Base-by-base conservation (phyloP, 2,329 filamentous ascomycete species). In the Chaetomiaceae sp. region DNA sequence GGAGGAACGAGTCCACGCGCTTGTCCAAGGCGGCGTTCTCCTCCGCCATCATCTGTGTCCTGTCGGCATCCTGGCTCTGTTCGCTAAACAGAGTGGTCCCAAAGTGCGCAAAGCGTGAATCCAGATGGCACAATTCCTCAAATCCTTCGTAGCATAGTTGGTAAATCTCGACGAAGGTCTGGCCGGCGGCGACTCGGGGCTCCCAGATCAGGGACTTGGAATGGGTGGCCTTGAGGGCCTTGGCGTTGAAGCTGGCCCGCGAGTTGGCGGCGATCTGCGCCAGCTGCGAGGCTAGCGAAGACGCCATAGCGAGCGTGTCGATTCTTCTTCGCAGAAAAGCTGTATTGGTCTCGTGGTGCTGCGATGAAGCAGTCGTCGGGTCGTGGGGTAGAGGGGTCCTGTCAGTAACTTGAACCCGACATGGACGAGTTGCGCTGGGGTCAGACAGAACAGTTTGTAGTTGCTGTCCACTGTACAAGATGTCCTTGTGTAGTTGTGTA, bases 201-300 rank as follows among this genome's bases (percentile, higher is more conserved):
- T 95, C 90, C 71, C 95, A 98, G 49, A 99, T 87, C 51, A 99
- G 72, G 43, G 93, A 98, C 67, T 96, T 91, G 55, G 88, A 88
- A 69, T 98, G 93, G 53, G 88, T 82, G 51, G 86, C 81, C 68
- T 89, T 91, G 70, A 96, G 89, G 60, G 90, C 88, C 69, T 94
- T 95, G 58, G 95, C 77, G 64, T 97, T 88, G 60, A 97, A 79
- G 57, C 91, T 85, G 63, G 90, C 84, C 58, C 90, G 95, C 59
- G 88, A 95, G 62, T 86, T 87, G 56, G 86, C 83, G 58, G 90
- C 88, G 63, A 98, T 90, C 64, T 88, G 83, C 73, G 90, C 88
- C 72, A 99, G 75, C 78, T 98, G 94, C 72, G 88, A 83, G 69
- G 91, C 86, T 58, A 99, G 84, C 63, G 88, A 84, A 51, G 89